These are phyloP conservation scores for Edaphochlamys debaryana DNA, from an alignment of 139 green algal species.

Conservation along the genomic window DNA sequence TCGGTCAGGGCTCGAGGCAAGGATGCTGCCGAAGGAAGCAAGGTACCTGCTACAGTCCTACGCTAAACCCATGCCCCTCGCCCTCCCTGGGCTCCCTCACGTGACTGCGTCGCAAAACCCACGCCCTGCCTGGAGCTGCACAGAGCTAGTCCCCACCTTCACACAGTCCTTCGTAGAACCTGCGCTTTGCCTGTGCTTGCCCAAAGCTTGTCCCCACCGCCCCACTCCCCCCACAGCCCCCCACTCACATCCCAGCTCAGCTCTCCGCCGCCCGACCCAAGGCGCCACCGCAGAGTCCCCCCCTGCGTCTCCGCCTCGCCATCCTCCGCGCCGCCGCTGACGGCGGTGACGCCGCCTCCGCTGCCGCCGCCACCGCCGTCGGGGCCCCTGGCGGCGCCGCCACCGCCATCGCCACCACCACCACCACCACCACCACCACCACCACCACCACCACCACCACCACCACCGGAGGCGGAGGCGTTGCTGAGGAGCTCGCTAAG, in stretches of 20 bases:
- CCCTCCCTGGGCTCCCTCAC: neutral
- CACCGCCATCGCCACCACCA: neutral
- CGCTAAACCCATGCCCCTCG: neutral
- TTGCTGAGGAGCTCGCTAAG: neutral
- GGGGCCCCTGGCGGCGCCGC: neutral
- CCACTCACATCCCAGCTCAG: constrained; percentile 20
- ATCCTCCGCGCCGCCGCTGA: neutral
- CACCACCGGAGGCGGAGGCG: neutral
- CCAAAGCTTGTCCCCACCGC: too few relatives aligned
- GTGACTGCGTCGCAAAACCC: too few relatives aligned
- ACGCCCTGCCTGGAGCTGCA: too few relatives aligned
- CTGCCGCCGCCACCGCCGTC: neutral
- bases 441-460: neutral
- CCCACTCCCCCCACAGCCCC: too few relatives aligned
- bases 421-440: neutral
- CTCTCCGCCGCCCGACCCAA: constrained; percentile 4
- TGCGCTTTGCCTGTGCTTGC: too few relatives aligned
- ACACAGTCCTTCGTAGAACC: too few relatives aligned
- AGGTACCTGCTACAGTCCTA: too few relatives aligned
- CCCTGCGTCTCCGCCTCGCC: constrained; percentile 25
- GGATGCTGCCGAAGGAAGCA: too few relatives aligned
- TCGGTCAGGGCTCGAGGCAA: too few relatives aligned
- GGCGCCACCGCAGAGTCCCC: constrained; percentile 19
- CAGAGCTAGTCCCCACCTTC: too few relatives aligned
- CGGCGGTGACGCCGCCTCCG: neutral